These are phyloP conservation scores for Nemania bipapillata DNA, from an alignment of 2,329 filamentous ascomycete genomes.

Conservation along the genomic window DNA sequence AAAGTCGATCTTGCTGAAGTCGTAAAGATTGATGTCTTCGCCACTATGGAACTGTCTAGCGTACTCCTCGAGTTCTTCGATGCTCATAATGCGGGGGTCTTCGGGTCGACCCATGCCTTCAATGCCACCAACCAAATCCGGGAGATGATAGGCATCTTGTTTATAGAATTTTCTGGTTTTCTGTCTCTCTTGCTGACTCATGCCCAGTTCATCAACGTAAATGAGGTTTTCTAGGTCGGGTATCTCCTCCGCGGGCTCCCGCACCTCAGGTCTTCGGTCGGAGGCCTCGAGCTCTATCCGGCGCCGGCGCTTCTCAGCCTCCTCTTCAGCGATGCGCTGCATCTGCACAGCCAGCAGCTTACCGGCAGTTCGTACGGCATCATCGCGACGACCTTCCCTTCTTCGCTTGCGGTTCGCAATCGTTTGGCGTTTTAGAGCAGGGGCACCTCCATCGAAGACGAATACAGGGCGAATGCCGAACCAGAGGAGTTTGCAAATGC, in stretches of 20 bases:
- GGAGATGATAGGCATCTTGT: slow-evolving; percentile 94
- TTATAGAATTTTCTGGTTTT: slow-evolving; percentile 83
- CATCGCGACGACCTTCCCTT: slow-evolving; percentile 88
- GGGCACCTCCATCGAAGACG: slow-evolving; percentile 96
- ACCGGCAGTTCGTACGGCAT: slow-evolving; percentile 90
- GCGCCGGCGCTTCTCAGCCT: slow-evolving; percentile 72
- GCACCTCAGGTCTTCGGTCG: slow-evolving; percentile 51
- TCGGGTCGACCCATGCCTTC: slow-evolving; percentile 88
- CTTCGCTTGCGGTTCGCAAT: slow-evolving; percentile 81
- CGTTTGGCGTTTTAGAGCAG: slow-evolving; percentile 88
- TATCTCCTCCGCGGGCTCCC: slow-evolving; percentile 72
- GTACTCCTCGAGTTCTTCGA: slow-evolving; percentile 93
- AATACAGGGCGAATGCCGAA: slow-evolving; percentile 97
- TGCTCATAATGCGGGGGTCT: slow-evolving; percentile 94
- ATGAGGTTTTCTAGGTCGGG: slow-evolving; percentile 77
- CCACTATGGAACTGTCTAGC: slow-evolving; percentile 90
- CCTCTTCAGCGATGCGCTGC: slow-evolving; percentile 88
- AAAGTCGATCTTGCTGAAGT: slow-evolving; percentile 99
- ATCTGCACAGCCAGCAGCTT: slow-evolving; percentile 94
- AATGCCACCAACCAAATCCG: slow-evolving; percentile 82
- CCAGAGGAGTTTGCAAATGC: slow-evolving; percentile 97
- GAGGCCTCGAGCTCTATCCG: slow-evolving; percentile 59
- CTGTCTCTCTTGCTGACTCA: slow-evolving; percentile 79
- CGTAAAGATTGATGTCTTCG: slow-evolving; percentile 90
- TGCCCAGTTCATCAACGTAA: slow-evolving; percentile 89